Evolutionary conservation across 1,139 yeast genomes (phyloP).

Genomic region (Magnusiomyces clavatus): DNA sequence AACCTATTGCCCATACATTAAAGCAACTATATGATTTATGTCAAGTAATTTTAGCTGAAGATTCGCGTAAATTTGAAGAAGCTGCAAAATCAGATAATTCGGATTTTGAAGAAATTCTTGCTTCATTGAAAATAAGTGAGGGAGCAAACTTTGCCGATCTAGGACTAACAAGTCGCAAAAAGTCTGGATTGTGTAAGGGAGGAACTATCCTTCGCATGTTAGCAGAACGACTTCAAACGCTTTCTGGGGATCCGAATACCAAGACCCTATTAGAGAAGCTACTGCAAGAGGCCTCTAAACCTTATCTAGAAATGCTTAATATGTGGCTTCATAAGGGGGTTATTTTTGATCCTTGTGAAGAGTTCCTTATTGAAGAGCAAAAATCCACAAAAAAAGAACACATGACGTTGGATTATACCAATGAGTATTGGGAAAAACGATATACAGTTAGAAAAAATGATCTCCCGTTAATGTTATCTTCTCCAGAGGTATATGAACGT

Average conservation of each 20-base stretch:
- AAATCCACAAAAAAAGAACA: slow-evolving; percentile 35
- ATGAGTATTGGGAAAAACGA: slow-evolving; percentile 82
- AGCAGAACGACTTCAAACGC: slow-evolving; percentile 47
- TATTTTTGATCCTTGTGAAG: slow-evolving; percentile 72
- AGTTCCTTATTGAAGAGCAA: slow-evolving; percentile 58
- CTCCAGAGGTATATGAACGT: slow-evolving; percentile 51
- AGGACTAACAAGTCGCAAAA: slow-evolving; percentile 18
- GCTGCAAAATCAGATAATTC: slow-evolving; percentile 16
- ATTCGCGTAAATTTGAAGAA: slow-evolving; percentile 23
- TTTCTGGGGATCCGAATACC: slow-evolving; percentile 61
- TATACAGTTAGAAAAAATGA: slow-evolving; percentile 73
- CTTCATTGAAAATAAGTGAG: slow-evolving; percentile 23
- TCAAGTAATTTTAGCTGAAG: slow-evolving; percentile 37
- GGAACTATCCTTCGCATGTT: slow-evolving; percentile 43
- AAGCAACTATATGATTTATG: slow-evolving; percentile 53
- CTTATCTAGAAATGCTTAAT: slow-evolving; percentile 63
- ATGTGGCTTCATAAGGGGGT: slow-evolving; percentile 73
- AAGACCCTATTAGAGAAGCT: slow-evolving; percentile 44
- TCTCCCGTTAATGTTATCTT: slow-evolving; percentile 55
- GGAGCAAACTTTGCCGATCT: slow-evolving; percentile 21
- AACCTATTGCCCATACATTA: slow-evolving; percentile 36
- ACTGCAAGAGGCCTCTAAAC: slow-evolving; percentile 51
- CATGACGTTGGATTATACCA: slow-evolving; percentile 43
- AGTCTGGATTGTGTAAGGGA: slow-evolving; percentile 27
- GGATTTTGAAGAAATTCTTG: slow-evolving; percentile 29